Conservation (phyloP, 179 eudicot genomes). For the Sideroxylon spinosum region DNA sequence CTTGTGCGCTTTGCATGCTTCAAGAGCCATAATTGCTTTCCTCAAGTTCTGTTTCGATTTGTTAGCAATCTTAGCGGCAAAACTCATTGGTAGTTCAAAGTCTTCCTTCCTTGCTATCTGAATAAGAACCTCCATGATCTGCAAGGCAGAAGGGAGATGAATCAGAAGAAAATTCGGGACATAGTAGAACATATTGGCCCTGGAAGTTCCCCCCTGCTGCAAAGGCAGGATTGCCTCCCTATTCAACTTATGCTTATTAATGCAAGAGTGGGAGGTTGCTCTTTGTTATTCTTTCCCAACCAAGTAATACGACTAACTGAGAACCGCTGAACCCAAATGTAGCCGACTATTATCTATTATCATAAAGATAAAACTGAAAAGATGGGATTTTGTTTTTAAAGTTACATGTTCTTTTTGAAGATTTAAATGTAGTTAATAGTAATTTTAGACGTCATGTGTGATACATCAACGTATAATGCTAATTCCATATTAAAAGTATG, state of each 20-base stretch:
- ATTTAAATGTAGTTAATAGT: no score
- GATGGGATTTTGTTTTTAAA: neutral
- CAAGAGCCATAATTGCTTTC: slow-evolving; percentile 58
- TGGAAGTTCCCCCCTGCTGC: neutral
- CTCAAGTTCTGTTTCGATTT: slow-evolving; percentile 44
- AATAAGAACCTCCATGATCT: slow-evolving; percentile 48
- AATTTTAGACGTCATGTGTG: no score
- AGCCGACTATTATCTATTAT: neutral
- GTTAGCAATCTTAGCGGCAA: slow-evolving; percentile 41
- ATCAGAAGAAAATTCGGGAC: neutral
- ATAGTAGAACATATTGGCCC: neutral
- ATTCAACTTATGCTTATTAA: no score
- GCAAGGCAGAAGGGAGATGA: neutral
- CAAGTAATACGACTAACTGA: neutral
- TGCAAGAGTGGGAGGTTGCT: neutral
- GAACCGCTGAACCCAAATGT: neutral
- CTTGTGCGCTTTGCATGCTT: slow-evolving; percentile 58
- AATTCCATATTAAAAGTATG: neutral
- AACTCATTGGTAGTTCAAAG: slow-evolving; percentile 37
- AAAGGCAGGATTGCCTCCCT: neutral
- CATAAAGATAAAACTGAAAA: neutral
- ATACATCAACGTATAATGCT: no score
- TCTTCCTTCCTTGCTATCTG: slow-evolving; percentile 45
- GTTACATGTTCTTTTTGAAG: no score
- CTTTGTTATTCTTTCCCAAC: neutral